Percentiles rank a stretch among this genome's conserved stretches.
Conservation (phyloP, 495 filamentous ascomycete genomes). For the Chaetomium cochliodes region DNA sequence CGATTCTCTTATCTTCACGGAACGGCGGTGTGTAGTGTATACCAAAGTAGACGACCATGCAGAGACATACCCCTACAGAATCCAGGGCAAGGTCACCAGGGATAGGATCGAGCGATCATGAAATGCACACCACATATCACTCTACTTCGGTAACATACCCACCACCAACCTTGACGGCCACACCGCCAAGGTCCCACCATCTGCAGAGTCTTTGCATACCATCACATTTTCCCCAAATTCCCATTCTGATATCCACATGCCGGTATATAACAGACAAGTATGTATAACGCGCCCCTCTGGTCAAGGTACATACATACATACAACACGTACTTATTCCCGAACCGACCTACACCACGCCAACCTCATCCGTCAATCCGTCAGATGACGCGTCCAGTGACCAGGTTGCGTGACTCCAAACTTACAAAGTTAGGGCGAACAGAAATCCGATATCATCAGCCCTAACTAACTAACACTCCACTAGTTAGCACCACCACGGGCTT, state of each 20-base stretch:
- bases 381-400: slow-evolving; percentile 14
- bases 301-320: no score
- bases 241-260: not conserved
- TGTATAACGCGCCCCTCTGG: not conserved
- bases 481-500: not conserved
- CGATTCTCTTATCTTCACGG: no score
- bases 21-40: not conserved
- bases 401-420: not conserved
- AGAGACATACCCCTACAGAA: not conserved
- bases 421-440: no score
- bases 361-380: no score
- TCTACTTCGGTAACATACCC: no score
- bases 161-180: not conserved
- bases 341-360: not conserved
- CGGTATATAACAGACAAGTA: not conserved
- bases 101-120: not conserved
- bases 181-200: not conserved
- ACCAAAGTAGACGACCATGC: not conserved
- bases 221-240: not conserved
- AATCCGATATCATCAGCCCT: no score
- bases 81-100: not conserved
- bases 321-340: not conserved
- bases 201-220: slow-evolving; percentile 3
- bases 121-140: not conserved
- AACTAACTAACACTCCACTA: no score